These are phyloP conservation scores for Viola odorata DNA, from an alignment of 345 rosid genomes.

Conservation along the genomic window DNA sequence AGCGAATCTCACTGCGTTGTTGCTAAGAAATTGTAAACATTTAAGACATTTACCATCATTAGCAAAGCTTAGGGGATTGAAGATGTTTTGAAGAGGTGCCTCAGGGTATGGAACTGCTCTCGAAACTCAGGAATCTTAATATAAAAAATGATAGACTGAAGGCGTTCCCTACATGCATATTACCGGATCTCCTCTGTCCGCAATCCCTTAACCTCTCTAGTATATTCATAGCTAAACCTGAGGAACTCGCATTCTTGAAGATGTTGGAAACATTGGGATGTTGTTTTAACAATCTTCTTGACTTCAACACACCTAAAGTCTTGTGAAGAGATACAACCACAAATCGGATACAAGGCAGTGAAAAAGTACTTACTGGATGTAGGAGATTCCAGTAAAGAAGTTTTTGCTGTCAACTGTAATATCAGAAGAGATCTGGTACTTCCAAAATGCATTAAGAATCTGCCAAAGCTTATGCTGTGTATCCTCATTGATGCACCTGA, in stretches of 20 bases:
- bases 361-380: too few species aligned
- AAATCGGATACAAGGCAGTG: accelerated
- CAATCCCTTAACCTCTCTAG: neutral
- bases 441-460: too few species aligned
- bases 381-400: too few species aligned
- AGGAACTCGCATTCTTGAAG: conserved; percentile 1
- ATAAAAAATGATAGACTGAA: neutral
- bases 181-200: neutral
- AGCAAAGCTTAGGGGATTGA: neutral
- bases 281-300: neutral
- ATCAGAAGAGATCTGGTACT: too few species aligned
- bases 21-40: neutral
- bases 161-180: neutral
- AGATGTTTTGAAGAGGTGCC: neutral
- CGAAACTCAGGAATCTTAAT: neutral
- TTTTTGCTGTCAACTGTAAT: neutral
- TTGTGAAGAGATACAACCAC: neutral
- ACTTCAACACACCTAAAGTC: neutral
- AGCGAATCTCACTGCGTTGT: neutral
- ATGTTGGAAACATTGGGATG: conserved; percentile 4
- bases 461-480: too few species aligned
- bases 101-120: neutral
- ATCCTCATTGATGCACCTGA: too few species aligned
- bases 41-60: neutral
- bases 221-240: neutral